phyloP scores from a whole-genome alignment of 805 yeast genomes.

The Lipomyces starkeyi region DNA sequence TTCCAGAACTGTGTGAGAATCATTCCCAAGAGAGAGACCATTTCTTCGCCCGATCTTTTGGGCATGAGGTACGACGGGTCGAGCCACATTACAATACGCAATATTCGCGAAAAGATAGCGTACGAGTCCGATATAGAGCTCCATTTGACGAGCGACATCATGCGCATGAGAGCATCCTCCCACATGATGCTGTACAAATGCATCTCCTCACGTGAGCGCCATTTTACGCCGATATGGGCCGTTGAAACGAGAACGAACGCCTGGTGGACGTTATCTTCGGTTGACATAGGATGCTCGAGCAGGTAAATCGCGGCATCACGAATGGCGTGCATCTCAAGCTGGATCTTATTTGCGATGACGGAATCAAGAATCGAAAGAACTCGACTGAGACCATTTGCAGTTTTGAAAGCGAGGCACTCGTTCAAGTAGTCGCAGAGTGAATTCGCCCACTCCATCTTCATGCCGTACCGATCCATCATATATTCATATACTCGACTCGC shows the following conservation, averaged over 20 bases:
- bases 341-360: slow-evolving; percentile 3
- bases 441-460: slow-evolving; percentile 3
- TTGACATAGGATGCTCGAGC: slow-evolving; percentile 11
- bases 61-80: slow-evolving; percentile 1
- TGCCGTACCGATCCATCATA: slow-evolving; percentile 25
- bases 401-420: background rate
- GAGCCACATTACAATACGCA: slow-evolving; percentile 11
- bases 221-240: slow-evolving; percentile 6
- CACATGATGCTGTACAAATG: slow-evolving; percentile 13
- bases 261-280: slow-evolving; percentile 25
- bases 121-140: slow-evolving; percentile 13
- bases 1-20: slow-evolving; percentile 12
- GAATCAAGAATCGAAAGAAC: slow-evolving; percentile 13
- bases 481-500: slow-evolving; percentile 42
- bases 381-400: slow-evolving; percentile 4
- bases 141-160: slow-evolving; percentile 24
- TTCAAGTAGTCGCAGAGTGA: slow-evolving; percentile 23
- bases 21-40: slow-evolving; percentile 11
- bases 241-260: slow-evolving; percentile 24
- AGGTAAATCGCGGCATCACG: slow-evolving; percentile 26
- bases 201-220: slow-evolving; percentile 13
- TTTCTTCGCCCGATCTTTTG: background rate
- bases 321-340: slow-evolving; percentile 24
- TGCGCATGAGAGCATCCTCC: slow-evolving; percentile 10
- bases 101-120: slow-evolving; percentile 15